Base-by-base conservation (phyloP, 164 flowering plant species). In the Stephania yunnanensis region DNA sequence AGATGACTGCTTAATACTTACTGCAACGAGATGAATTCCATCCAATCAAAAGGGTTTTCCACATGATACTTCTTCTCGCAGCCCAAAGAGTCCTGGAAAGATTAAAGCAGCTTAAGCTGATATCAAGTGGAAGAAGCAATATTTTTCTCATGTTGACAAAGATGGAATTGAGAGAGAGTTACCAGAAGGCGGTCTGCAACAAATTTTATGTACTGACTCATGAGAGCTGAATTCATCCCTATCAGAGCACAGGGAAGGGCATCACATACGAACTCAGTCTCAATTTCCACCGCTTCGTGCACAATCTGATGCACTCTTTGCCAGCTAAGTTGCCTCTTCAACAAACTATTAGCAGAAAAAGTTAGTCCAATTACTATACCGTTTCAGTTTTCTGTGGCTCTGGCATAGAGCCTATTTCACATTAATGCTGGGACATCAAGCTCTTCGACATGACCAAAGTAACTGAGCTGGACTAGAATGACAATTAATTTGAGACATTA, bases 1-100 rank as follows among this genome's bases (percentile, higher is more conserved):
- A 30, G 46, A 45, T 63, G 4, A 17, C 58, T 52, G 17, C 29
- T 61, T 31, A 75, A 77, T 69, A 88, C 93, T 88, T 75, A 89
- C 97, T 89, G 92, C 79, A 92, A 83, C 1, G 94, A 90, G 70
- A 92, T 92, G 68, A 91, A 87, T 76, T 92, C 97, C 97, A 92
- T 92, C 97, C 97, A 92, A 58, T 91, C 97, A 84, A 92, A 92
- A 12, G 97, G 97, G 76, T 92, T 92, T 76, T 86, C 89, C 29
- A 81, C 89, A 45, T 88, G 85, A 78, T 91, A 91, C 82, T 79
- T 86, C 83, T 71, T 88, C 71, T 83, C 73, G 80, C 44, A 86
- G 11, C 92, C 94, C 65, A 92, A 83, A 1, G 92, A 78, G 70
- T 84, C 89, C 95, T 88, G 89, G 11, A 80, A 12, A 10, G 5